phyloP scores from a whole-genome alignment of 2,329 filamentous ascomycete species.

The Alternaria conjuncta region DNA sequence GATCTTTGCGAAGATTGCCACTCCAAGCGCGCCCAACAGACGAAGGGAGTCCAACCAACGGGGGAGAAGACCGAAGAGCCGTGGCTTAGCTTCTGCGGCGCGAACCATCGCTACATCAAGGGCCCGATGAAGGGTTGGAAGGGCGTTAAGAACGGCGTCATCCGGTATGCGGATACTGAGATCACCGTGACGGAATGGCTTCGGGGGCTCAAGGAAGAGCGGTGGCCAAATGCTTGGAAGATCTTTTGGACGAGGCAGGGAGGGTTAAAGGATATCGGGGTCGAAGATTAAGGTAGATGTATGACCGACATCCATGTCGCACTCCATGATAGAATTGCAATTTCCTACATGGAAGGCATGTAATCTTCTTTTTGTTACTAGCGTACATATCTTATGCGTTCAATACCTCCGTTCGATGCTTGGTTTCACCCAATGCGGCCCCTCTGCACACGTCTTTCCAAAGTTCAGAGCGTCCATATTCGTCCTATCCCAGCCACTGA shows the following conservation, averaged over 20 bases:
- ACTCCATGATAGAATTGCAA: background rate
- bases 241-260: slow-evolving; percentile 22
- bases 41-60: background rate
- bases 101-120: background rate
- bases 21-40: background rate
- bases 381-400: background rate
- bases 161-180: background rate
- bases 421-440: background rate
- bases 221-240: slow-evolving; percentile 29
- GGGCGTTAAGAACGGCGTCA: background rate
- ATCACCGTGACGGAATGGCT: slow-evolving; percentile 24
- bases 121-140: background rate
- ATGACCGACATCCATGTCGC: background rate
- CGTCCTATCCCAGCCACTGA: background rate
- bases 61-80: background rate
- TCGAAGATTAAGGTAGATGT: background rate
- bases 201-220: slow-evolving; percentile 19
- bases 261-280: slow-evolving; percentile 16
- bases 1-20: slow-evolving; percentile 2
- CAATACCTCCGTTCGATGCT: background rate
- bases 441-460: background rate
- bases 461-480: background rate
- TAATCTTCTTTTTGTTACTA: background rate
- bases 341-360: background rate
- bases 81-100: background rate